Evolutionary conservation across 2,329 filamentous ascomycete genomes (phyloP), one percentile per base, ranked within the genome.

Genomic region (Sporothrix mexicana): DNA sequence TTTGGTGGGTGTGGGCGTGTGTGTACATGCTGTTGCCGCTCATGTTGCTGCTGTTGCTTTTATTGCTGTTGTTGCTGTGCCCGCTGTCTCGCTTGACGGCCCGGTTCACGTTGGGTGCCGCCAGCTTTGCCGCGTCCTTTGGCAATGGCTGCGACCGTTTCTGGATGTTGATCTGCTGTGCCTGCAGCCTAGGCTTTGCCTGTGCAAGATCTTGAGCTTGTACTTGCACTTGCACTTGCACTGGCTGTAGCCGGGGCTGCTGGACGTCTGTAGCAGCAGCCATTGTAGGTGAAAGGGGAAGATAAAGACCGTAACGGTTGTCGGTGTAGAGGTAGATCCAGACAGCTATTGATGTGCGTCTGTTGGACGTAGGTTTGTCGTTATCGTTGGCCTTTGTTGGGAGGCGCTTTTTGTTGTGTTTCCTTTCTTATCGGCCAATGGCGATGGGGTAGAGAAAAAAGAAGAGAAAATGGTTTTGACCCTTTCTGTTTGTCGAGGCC

Each of bases 201-300:
- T 20, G 64, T 30, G 25, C 15, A 2, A 13, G 30, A 10, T 23
- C 30, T 12, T 30, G 36, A 51, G 68, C 41, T 36, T 2, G 66
- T 15, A 15, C 23, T 7, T 15, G 20, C 5, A 51, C 15, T 2
- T 47, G 17, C 10, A 23, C 3, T 15, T 25, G 68, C 36, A 36
- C 30, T 8, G 41, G 57, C 51, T 20, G 6, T 45, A 13, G 41
- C 36, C 6, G 47, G 13, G 59, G 13, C 30, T 66, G 47, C 20
- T 47, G 47, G 9, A 55, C 10, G 30, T 55, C 36, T 13, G 20
- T 30, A 20, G 49, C 61, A 7, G 70, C 66, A 9, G 59, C 70
- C 47, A 66, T 71, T 23, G 61, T 62, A 17, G 61, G 25, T 25
- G n/a, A n/a, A n/a, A n/a, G n/a, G n/a, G n/a, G 61, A 23, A 25